Base-by-base conservation (phyloP, 2,329 filamentous ascomycete species). In the Myriangium duriaei region DNA sequence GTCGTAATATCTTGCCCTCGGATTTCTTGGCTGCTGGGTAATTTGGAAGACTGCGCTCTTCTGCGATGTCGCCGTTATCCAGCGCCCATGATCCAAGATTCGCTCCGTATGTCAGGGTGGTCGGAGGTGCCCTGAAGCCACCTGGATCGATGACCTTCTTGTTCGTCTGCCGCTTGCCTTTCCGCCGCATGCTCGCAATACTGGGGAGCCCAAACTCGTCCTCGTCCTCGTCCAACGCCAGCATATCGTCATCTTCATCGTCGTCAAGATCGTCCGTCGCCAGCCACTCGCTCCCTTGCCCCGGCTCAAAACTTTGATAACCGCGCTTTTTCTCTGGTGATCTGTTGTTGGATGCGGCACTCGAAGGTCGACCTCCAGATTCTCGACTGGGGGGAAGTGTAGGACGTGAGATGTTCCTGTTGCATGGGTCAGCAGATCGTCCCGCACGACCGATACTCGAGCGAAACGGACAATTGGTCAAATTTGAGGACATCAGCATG, bases 161-260 rank as follows among this genome's bases (percentile, higher is more conserved):
- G 14, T 56, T 55, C 16, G 55, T 56, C 56, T 61, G 58, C 54
- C 59, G 63, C 53, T 66, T 66, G 41, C 62, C 65, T 55, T 83
- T 82, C 48, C 83, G 74, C 51, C 87, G 81, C 80, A 91, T 91
- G 54, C 80, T 94, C 4, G 86, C 82, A 54, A 96, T 74, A 55
- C 86, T 95, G 2, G 88, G 88, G 16, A 96, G 68, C 1, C 88
- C 88, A 60, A 96, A 96, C 56, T 96, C 88, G 58, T 96, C 88
- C 45, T 92, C 87, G 49, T 91, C 81, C 40, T 86, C 82, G 49
- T 93, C 84, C 51, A 79, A 69, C 42, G 83, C 82, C 51, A 91
- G 84, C 9, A 75, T 76, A 50, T 85, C 78, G 46, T 66, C 64
- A n/a, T 71, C 66, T 10, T 72, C 72, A 4, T 81, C 81, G 11